Evolutionary conservation across 2,329 filamentous ascomycete species (phyloP).

Genomic region (Pseudogymnoascus sp.): DNA sequence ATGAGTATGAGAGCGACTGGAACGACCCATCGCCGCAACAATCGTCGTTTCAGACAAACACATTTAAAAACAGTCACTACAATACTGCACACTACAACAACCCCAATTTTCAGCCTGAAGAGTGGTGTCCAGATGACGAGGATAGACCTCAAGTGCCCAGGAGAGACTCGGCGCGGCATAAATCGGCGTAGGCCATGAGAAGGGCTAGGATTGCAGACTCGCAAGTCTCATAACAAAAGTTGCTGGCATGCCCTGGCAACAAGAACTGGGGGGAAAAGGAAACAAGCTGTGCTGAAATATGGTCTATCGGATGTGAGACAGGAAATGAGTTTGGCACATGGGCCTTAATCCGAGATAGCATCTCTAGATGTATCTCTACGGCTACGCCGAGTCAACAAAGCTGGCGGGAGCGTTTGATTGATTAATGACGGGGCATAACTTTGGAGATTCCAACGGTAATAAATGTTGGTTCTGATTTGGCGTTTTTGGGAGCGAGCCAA

Average conservation of each 20-base stretch:
- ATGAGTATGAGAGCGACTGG: slow-evolving; percentile 27
- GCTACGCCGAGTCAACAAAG: background rate
- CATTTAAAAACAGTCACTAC: slow-evolving; percentile 58
- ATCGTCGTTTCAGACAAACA: slow-evolving; percentile 37
- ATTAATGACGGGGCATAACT: background rate
- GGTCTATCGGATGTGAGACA: background rate
- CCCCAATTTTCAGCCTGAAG: slow-evolving; percentile 49
- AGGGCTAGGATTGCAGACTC: background rate
- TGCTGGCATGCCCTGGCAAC: background rate
- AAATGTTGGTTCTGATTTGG: background rate
- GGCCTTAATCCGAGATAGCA: background rate
- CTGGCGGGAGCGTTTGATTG: background rate
- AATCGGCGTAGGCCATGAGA: background rate
- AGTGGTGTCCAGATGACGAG: slow-evolving; percentile 33
- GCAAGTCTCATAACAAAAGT: background rate
- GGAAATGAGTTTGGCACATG: background rate
- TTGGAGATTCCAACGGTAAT: background rate
- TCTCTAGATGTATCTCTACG: background rate
- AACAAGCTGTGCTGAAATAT: background rate
- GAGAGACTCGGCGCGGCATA: background rate
- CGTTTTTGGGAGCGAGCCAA: background rate
- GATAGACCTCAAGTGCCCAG: slow-evolving; percentile 16
- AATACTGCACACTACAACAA: slow-evolving; percentile 61
- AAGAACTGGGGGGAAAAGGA: background rate
- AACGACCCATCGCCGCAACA: slow-evolving; percentile 20